These are phyloP conservation scores for Sphagnum fallax DNA, from an alignment of 228 moss, liverwort and hornwort species.

Conservation along the genomic window DNA sequence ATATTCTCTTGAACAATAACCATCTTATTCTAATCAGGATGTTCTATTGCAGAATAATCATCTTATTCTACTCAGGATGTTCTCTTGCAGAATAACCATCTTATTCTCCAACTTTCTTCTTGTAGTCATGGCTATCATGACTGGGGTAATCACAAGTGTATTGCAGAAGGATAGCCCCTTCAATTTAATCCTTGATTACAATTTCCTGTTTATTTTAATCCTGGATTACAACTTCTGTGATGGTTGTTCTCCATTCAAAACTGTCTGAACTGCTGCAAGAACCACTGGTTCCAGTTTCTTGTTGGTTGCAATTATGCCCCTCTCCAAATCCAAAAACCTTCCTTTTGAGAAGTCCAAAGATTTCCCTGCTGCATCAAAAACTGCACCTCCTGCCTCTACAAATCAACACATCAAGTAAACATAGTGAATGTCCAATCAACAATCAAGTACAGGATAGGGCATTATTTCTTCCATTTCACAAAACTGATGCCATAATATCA, in stretches of 20 bases:
- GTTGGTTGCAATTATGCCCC: constrained; percentile 90
- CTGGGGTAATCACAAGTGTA: too few species aligned
- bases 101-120: too few species aligned
- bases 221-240: too few species aligned
- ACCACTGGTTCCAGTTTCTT: constrained; percentile 48
- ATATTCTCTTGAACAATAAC: too few species aligned
- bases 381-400: constrained; percentile 91
- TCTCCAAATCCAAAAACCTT: constrained; percentile 78
- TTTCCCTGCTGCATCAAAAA: constrained; percentile 91
- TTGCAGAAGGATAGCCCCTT: too few species aligned
- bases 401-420: constrained; percentile 1
- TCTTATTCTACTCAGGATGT: too few species aligned
- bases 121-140: too few species aligned
- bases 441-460: not conserved
- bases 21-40: too few species aligned
- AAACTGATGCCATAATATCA: not conserved
- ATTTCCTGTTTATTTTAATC: too few species aligned
- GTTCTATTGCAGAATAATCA: too few species aligned
- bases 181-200: too few species aligned
- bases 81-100: too few species aligned
- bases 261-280: constrained; percentile 76
- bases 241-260: constrained; percentile 38
- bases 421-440: not conserved
- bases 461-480: not conserved
- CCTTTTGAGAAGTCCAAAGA: constrained; percentile 89